Base-by-base conservation (phyloP, 176 grass and related monocot genomes). In the Raddia guianensis region DNA sequence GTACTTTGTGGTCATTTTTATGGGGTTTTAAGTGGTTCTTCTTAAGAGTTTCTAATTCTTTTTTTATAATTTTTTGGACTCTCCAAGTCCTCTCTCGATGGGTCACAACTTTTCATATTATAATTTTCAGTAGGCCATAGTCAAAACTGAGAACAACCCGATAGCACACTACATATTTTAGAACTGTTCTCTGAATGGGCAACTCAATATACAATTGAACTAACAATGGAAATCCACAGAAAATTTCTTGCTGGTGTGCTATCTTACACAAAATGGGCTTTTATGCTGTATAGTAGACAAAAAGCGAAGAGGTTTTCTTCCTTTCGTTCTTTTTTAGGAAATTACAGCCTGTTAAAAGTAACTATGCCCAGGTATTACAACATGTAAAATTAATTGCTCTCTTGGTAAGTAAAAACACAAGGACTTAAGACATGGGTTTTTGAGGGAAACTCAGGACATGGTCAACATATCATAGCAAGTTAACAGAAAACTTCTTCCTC, bases 121-220 rank as follows among this genome's bases (percentile, higher is more conserved):
- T 27, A 27, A 27, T 27, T 27, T 27, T 27, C 0, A 27, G 27
- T 27, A 27, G 27, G 27, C 27, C 27, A 27, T 35, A 49, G 49
- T 77, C 4, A 57, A 76, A 76, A 64, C 56, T 12, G 42, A 45
- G 7, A 83, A 83, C 21, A 78, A 49, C 58, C 40, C 27, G 27
- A 27, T 44, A 51, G 11, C 11, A 82, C 0, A 70, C 48, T 45
- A 47, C 43, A 84, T 9, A 16, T 67, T 57, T 18, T 53, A 49
- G 18, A 51, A 43, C 46, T 59, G 7, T 14, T 19, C 44, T 70
- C 13, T 84, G 42, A 44, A 68, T 8, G 15, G 57, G 20, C 62
- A 83, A 11, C 80, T 82, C 14, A 51, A 73, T 20, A 40, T 62
- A 50, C 54, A 72, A 19, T 42, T 12, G 19, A 57, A 37, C 34